Conservation (phyloP, 1,284 basidiomycete species). For the Exsudoporus floridanus region DNA sequence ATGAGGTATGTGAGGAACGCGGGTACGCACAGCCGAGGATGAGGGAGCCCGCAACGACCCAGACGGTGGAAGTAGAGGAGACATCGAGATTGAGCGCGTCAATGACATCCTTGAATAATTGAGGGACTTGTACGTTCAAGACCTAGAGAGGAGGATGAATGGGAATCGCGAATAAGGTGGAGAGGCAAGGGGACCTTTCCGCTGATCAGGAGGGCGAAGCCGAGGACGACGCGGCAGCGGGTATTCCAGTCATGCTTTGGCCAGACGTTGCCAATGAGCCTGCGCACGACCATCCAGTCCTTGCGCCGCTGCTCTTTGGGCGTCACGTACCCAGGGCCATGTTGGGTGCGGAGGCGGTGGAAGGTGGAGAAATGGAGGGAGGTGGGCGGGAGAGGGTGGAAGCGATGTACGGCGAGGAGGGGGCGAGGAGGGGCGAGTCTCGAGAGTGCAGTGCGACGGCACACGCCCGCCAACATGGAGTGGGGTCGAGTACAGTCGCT, state of each 20-base stretch:
- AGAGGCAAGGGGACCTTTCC: conserved; percentile 69
- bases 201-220: conserved; percentile 77
- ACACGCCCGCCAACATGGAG: conserved; percentile 26
- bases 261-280: conserved; percentile 69
- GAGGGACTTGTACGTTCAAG: conserved; percentile 95
- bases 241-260: conserved; percentile 76
- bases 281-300: conserved; percentile 69
- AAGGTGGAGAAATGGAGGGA: conserved; percentile 17
- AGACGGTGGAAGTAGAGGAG: conserved; percentile 77
- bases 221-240: conserved; percentile 77
- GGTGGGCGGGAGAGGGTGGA: neutral
- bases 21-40: conserved; percentile 82
- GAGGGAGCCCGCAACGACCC: conserved; percentile 87
- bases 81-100: conserved; percentile 88
- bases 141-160: conserved; percentile 45
- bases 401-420: conserved; percentile 1
- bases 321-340: conserved; percentile 18
- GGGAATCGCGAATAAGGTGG: neutral
- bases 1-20: neutral
- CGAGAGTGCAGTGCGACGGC: conserved; percentile 15
- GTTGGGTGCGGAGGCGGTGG: conserved; percentile 8
- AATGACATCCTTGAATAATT: conserved; percentile 91
- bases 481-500: conserved; percentile 1
- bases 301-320: conserved; percentile 56
- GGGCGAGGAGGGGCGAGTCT: conserved; percentile 2